Evolutionary conservation across 2,329 filamentous ascomycete species (phyloP), one percentile per base, ranked within the genome.

Genomic region (Microsporum ferrugineum): DNA sequence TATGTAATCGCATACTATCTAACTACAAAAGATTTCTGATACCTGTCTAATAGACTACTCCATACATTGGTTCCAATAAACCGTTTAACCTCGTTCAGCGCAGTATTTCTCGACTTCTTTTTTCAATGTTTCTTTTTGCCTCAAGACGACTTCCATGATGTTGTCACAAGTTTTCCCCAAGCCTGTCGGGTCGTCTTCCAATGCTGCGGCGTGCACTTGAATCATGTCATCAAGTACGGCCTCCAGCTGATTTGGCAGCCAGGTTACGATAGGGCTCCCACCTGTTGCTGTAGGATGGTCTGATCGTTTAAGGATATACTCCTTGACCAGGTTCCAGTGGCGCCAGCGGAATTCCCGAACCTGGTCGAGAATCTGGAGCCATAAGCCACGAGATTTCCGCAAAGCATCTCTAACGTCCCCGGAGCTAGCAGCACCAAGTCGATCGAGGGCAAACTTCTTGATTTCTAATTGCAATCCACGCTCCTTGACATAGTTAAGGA

Each of bases 181-280:
- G 27, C 49, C 49, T 33, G 27, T 53, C 4, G 27, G 8, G 31
- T 53, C 49, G 12, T 31, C 31, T 34, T 53, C 27, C 27, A 53
- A 53, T 6, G 49, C 49, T 33, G 31, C 14, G 5, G 49, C 49
- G 14, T 53, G 29, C 27, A 53, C 49, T 10, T 53, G 31, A 12
- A 53, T 53, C 63, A 66, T 47, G 61, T 77, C 66, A 41, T 78
- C 76, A 75, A 78, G 77, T 8, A 78, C 77, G 1, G 75, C 76
- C 1, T 73, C 75, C 3, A 79, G 68, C 63, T 79, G 77, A 60
- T 79, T 79, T 0, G 77, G 77, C 41, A 79, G 69, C 77, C 77
- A 79, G 70, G 49, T 53, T 17, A 53, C 49, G 4, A 53, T 53
- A 14, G 49, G 49, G 49, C 49, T 53, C 1, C 49, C 49, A 14